Conservation (phyloP, 495 filamentous ascomycete species). For the Jackrogersella minutella region DNA sequence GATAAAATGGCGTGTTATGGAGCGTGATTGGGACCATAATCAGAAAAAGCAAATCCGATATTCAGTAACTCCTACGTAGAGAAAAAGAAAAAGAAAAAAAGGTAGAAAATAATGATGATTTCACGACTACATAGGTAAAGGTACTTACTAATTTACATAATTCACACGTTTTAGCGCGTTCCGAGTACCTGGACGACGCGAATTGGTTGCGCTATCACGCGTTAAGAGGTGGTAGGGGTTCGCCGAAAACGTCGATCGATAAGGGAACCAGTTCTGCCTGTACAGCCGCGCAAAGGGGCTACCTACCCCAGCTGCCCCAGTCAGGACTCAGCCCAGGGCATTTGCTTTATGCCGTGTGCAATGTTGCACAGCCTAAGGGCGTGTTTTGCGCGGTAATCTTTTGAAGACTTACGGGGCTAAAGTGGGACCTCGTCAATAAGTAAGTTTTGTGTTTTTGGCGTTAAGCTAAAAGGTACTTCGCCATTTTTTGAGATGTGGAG, state of each 20-base stretch:
- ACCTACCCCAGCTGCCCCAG: too few relatives aligned
- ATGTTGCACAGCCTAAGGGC: slow-evolving; percentile 9
- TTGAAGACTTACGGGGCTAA: too few relatives aligned
- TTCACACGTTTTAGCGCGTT: slow-evolving; percentile 29
- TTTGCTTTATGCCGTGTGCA: background rate
- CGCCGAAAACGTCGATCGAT: slow-evolving; percentile 17
- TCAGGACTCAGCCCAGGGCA: too few relatives aligned
- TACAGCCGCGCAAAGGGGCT: background rate
- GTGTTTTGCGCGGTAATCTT: too few relatives aligned
- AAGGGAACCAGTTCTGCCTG: slow-evolving; percentile 3
- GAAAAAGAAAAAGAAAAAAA: slow-evolving; percentile 4
- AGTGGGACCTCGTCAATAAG: too few relatives aligned
- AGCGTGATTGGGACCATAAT: background rate
- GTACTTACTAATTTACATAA: background rate
- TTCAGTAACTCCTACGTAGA: background rate
- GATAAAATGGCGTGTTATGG: background rate
- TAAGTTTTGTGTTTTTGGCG: too few relatives aligned
- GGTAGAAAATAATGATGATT: slow-evolving; percentile 29
- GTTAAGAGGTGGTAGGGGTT: slow-evolving; percentile 33
- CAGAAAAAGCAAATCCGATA: background rate
- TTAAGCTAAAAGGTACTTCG: too few relatives aligned
- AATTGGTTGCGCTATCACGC: slow-evolving; percentile 46
- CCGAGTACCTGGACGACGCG: slow-evolving; percentile 37
- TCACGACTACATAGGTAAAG: slow-evolving; percentile 36
- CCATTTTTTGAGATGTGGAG: too few relatives aligned